A percentile compares a stretch with the other conserved stretches of the same genome.
Evolutionary conservation across 2,329 filamentous ascomycete genomes (phyloP).

Genomic region (Alternaria triticina): DNA sequence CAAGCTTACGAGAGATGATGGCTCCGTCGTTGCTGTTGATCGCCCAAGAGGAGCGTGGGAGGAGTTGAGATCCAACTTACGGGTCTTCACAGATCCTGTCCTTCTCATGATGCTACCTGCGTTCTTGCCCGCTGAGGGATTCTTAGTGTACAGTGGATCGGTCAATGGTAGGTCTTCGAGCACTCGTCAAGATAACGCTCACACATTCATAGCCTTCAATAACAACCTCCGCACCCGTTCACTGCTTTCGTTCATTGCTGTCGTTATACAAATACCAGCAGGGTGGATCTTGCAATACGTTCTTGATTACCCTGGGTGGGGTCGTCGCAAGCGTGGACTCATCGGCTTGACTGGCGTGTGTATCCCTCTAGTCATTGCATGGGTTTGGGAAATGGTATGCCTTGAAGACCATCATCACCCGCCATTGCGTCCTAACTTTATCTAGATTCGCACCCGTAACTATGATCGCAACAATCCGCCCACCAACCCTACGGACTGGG

Average conservation of each 20-base stretch:
- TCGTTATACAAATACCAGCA: conserved; percentile 38
- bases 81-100: conserved; percentile 35
- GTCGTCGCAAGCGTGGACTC: conserved; percentile 36
- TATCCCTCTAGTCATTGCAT: conserved; percentile 34
- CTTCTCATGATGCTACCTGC: conserved; percentile 39
- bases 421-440: background rate
- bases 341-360: conserved; percentile 34
- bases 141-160: conserved; percentile 41
- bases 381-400: conserved; percentile 42
- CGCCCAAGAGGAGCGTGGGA: conserved; percentile 33
- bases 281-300: conserved; percentile 39
- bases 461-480: conserved; percentile 34
- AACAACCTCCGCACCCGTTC: conserved; percentile 39
- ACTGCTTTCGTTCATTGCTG: conserved; percentile 37
- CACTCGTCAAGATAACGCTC: background rate
- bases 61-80: conserved; percentile 33
- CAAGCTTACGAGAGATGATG: conserved; percentile 38
- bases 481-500: conserved; percentile 35
- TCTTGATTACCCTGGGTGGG: conserved; percentile 37
- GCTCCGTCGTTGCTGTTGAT: conserved; percentile 36
- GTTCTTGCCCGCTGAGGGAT: conserved; percentile 38
- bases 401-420: background rate
- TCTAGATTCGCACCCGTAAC: conserved; percentile 36
- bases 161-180: conserved; percentile 32
- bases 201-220: conserved; percentile 26